Evolutionary conservation across 306 rosid species (phyloP).

Genomic region (Crataegus laevigata): DNA sequence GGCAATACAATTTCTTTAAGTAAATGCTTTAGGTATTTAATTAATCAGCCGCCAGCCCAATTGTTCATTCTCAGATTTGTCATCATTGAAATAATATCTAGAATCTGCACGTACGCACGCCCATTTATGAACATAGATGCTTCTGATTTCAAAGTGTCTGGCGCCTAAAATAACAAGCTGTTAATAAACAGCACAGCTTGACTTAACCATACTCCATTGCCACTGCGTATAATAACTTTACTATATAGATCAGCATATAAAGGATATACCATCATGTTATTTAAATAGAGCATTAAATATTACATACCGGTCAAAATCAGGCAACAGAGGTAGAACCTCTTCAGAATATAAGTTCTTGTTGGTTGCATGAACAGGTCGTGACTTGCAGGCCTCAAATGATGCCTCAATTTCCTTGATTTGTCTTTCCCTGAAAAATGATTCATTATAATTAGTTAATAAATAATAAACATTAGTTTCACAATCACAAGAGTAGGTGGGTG

Average conservation of each 20-base stretch:
- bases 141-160: neutral
- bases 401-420: slow-evolving; percentile 95
- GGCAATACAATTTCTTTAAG: neutral
- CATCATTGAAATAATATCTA: neutral
- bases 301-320: slow-evolving; percentile 76
- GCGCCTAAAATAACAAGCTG: neutral
- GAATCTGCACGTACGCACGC: neutral
- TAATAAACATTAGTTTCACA: neutral
- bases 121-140: neutral
- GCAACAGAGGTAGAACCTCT: slow-evolving; percentile 87
- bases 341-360: slow-evolving; percentile 83
- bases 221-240: neutral
- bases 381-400: slow-evolving; percentile 95
- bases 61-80: neutral
- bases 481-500: neutral
- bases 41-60: neutral
- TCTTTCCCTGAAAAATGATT: slow-evolving; percentile 59
- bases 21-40: neutral
- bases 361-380: slow-evolving; percentile 80
- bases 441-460: slow-evolving; percentile 7
- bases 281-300: neutral
- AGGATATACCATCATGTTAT: neutral
- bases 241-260: neutral
- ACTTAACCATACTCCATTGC: neutral
- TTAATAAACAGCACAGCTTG: neutral